phyloP scores from a whole-genome alignment of 495 filamentous ascomycete species.

The Daldinia decipiens region DNA sequence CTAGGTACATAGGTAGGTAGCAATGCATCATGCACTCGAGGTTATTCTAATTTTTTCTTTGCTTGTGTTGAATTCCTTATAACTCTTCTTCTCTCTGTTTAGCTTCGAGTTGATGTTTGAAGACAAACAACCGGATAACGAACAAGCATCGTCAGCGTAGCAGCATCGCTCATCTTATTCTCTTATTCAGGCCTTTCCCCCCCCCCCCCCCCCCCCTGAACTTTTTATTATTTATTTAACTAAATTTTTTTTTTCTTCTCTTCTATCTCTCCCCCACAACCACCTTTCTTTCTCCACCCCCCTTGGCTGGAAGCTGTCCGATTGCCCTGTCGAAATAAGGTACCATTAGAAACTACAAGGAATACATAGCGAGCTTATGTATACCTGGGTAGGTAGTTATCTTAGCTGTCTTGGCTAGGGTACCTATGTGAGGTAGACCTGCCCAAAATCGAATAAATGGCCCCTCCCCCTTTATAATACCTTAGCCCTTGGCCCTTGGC shows the following conservation, averaged over 20 bases:
- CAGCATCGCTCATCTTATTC: conserved; percentile 7
- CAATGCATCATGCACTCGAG: not conserved
- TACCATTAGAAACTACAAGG: conserved; percentile 20
- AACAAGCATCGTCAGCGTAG: not conserved
- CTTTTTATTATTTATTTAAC: conserved; percentile 13
- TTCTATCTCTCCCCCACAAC: conserved; percentile 23
- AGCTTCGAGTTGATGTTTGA: not conserved
- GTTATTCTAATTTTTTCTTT: not conserved
- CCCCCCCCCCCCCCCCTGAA: conserved; percentile 18
- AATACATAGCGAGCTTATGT: not conserved
- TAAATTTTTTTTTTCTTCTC: conserved; percentile 6
- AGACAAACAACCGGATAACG: not conserved
- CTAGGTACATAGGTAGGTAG: no score
- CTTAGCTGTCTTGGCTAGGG: conserved; percentile 10
- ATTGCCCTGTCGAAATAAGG: conserved; percentile 36
- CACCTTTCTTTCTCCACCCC: conserved; percentile 12
- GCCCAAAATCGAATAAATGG: conserved; percentile 22
- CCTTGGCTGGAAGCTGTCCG: conserved; percentile 38
- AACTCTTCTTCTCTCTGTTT: not conserved
- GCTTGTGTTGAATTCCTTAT: not conserved
- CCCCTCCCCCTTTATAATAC: conserved; percentile 31
- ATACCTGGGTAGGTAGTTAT: conserved; percentile 2
- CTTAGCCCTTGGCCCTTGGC: conserved; percentile 1
- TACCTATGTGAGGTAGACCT: conserved; percentile 23
- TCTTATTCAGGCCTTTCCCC: conserved; percentile 10